A percentile compares a stretch with the other conserved stretches of the same genome.
phyloP scores from a whole-genome alignment of 495 filamentous ascomycete genomes.

The Hypoxylon cercidicola region DNA sequence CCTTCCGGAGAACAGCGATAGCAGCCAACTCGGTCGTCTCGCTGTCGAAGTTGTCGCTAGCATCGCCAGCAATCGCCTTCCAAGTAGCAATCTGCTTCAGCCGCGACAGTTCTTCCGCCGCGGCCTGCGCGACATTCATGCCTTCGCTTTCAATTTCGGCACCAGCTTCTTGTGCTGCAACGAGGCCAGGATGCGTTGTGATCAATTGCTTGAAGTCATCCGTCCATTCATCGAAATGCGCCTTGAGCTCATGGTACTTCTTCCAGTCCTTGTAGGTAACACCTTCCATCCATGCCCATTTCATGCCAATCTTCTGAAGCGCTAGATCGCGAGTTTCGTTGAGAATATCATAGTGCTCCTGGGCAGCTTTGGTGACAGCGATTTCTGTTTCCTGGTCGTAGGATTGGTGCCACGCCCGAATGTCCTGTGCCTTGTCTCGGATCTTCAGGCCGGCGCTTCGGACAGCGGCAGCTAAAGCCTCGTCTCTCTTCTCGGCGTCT shows the following conservation, averaged over 20 bases:
- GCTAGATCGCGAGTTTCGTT: conserved; percentile 87
- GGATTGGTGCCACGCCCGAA: conserved; percentile 79
- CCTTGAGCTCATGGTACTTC: conserved; percentile 86
- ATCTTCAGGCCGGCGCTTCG: conserved; percentile 79
- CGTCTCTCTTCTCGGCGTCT: conserved; percentile 66
- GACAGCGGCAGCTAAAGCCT: conserved; percentile 71
- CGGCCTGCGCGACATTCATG: conserved; percentile 81
- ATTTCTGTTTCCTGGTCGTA: conserved; percentile 76
- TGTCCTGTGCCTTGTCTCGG: conserved; percentile 80
- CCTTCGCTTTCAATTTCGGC: conserved; percentile 76
- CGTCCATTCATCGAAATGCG: conserved; percentile 85
- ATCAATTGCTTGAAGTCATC: conserved; percentile 79
- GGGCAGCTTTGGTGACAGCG: conserved; percentile 77
- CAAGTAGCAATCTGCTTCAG: conserved; percentile 86
- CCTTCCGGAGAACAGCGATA: conserved; percentile 47
- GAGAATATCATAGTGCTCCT: conserved; percentile 83
- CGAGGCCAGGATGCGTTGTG: conserved; percentile 75
- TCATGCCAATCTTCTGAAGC: conserved; percentile 94
- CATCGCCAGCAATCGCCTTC: conserved; percentile 83
- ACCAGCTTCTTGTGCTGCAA: conserved; percentile 72
- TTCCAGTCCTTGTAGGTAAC: conserved; percentile 97
- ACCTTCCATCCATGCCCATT: conserved; percentile 96
- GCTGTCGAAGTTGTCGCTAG: conserved; percentile 76
- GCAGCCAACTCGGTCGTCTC: conserved; percentile 55
- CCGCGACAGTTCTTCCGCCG: conserved; percentile 82